Evolutionary conservation across 1,284 basidiomycete species (phyloP), one percentile per base, ranked within the genome.

Genomic region (Entoloma clypeatum): DNA sequence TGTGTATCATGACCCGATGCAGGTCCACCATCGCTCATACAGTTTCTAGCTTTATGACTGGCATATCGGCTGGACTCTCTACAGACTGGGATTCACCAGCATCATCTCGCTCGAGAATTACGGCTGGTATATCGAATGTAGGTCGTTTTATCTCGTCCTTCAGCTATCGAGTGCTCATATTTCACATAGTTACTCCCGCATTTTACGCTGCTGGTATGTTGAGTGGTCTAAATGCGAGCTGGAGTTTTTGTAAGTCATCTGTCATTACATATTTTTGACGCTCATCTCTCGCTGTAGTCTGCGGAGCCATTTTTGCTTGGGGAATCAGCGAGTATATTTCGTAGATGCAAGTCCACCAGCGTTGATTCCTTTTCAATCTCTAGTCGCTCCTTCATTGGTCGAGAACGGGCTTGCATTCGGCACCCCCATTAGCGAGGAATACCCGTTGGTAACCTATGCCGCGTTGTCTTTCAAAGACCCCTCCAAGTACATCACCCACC

Each of bases 191-290:
- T 50, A 83, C 79, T 0, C 80, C 80, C 21, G 82, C 81, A 9
- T 86, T 84, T 67, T 70, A 77, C 47, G 81, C 79, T 46, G 77
- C 74, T 41, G 82, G 82, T 36, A 77, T 81, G 73, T 68, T 85
- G 38, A 74, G 72, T 44, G 81, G 80, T 39, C 60, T 81, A 52
- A 85, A 83, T 49, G 74, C 80, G 3, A 77, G 74, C 31, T 79
- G 71, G 67, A 79, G 79, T 53, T 85, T 82, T 67, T 66, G 75
- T 75, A 50, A 44, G 51, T 38, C n/a, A 23, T 14, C 3, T 22
- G 24, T 24, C n/a, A 9, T 29, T 26, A 7, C 11, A 16, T 11
- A 7, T 14, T 4, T n/a, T 6, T 37, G 7, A 22, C 26, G 17
- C 25, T 25, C 4, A 7, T 9, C 3, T 31, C 30, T 19, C 33